Evolutionary conservation across 441 rosid genomes (phyloP).

Genomic region (Hura crepitans): DNA sequence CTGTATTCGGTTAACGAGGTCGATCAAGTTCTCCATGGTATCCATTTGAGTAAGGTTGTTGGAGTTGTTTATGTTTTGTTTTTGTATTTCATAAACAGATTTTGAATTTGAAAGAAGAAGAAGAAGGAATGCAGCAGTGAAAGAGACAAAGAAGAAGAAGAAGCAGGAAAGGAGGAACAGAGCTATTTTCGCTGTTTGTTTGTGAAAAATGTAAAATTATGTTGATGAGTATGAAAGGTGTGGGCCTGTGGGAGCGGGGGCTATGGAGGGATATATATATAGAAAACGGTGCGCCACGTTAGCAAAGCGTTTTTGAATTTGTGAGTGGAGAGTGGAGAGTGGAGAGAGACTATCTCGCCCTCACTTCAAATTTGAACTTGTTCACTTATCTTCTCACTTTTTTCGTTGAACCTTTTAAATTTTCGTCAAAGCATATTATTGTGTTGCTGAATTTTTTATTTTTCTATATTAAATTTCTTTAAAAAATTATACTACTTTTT

Average conservation of each 20-base stretch:
- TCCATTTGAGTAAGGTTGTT: constrained; percentile 10
- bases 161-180: background rate
- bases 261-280: background rate
- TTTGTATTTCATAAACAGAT: background rate
- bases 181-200: constrained; percentile 15
- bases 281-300: constrained; percentile 5
- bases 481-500: too few species aligned
- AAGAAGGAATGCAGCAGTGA: constrained; percentile 15
- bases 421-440: too few species aligned
- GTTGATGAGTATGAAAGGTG: background rate
- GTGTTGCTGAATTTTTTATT: too few species aligned
- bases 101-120: constrained; percentile 11
- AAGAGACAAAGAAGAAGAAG: constrained; percentile 7
- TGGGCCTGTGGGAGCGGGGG: background rate
- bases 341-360: too few species aligned
- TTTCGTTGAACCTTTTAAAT: background rate
- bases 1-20: constrained; percentile 70
- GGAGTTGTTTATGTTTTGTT: background rate
- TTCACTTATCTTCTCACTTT: background rate
- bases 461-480: too few species aligned
- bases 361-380: background rate
- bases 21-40: constrained; percentile 78
- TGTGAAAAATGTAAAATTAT: background rate
- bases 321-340: constrained; percentile 2
- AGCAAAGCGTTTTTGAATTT: background rate